Percentiles rank a stretch among this genome's conserved stretches.
Evolutionary conservation across 352 stramenopile species (phyloP).

Genomic region (Plasmopara muralis): DNA sequence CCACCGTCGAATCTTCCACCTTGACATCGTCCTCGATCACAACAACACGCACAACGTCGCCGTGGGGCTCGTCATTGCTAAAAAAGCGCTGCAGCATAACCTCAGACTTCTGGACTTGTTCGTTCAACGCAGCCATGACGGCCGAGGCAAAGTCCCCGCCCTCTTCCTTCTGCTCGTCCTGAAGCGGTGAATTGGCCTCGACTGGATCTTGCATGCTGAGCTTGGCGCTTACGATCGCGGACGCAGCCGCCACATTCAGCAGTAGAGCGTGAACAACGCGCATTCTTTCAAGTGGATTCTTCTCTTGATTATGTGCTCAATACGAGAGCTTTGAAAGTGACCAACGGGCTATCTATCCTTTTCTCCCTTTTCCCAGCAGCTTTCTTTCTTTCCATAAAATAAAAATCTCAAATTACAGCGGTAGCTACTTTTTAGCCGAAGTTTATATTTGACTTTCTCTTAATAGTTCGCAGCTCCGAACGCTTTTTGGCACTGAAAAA

Average conservation of each 20-base stretch:
- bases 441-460: no score
- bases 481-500: no score
- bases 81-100: slow-evolving; percentile 38
- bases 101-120: slow-evolving; percentile 35
- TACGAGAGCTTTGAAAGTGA: no score
- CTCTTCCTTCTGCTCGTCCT: slow-evolving; percentile 7
- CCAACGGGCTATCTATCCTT: no score
- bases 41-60: slow-evolving; percentile 24
- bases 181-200: slow-evolving; percentile 8
- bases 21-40: slow-evolving; percentile 20
- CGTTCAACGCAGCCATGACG: slow-evolving; percentile 26
- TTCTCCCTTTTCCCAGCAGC: no score
- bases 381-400: no score
- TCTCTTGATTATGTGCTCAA: no score
- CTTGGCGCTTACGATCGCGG: slow-evolving; percentile 17
- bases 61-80: slow-evolving; percentile 8
- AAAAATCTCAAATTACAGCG: no score
- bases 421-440: no score
- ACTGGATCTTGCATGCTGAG: slow-evolving; percentile 1
- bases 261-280: slow-evolving; percentile 11
- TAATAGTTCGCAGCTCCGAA: no score
- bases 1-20: slow-evolving; percentile 15
- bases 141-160: slow-evolving; percentile 9
- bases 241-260: slow-evolving; percentile 17
- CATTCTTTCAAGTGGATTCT: background rate